Conservation (phyloP, 192 early-diverging fungal genomes). For the Spinellus fusiger region DNA sequence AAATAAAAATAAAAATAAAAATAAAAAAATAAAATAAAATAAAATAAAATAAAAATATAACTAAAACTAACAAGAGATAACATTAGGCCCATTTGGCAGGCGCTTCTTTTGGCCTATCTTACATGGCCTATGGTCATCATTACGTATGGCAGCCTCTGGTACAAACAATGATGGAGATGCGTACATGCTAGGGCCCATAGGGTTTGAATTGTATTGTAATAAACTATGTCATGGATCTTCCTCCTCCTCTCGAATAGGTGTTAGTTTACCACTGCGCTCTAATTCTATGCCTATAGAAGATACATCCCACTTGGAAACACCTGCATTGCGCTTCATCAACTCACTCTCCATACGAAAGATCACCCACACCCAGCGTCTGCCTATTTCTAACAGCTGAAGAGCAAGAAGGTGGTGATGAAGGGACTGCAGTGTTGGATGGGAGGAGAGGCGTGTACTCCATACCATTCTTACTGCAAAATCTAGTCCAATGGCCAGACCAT, state of each 20-base stretch:
- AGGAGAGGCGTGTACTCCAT: conserved; percentile 76
- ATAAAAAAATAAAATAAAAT: neutral
- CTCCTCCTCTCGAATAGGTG: conserved; percentile 10
- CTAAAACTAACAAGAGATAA: too few relatives aligned
- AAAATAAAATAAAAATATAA: too few relatives aligned
- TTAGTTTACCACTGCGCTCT: neutral
- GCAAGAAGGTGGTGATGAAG: conserved; percentile 69
- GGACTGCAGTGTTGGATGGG: conserved; percentile 53
- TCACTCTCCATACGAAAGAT: conserved; percentile 87
- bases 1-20: conserved; percentile 2
- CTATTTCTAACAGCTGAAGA: conserved; percentile 76
- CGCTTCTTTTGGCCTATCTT: conserved; percentile 53
- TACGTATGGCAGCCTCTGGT: conserved; percentile 34
- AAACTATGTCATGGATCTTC: too few relatives aligned
- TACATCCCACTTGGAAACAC: too few relatives aligned
- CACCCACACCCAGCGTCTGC: conserved; percentile 91
- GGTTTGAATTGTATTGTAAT: too few relatives aligned
- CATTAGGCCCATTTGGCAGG: conserved; percentile 60
- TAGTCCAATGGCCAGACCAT: conserved; percentile 66
- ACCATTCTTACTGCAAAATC: conserved; percentile 81
- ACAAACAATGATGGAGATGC: neutral
- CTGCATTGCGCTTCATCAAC: conserved; percentile 52
- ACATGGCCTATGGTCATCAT: conserved; percentile 44
- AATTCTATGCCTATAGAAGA: neutral
- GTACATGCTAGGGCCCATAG: too few relatives aligned